A percentile compares a stretch with the other conserved stretches of the same genome.
Evolutionary conservation across 306 rosid genomes (phyloP).

Genomic region (Prunus davidiana): DNA sequence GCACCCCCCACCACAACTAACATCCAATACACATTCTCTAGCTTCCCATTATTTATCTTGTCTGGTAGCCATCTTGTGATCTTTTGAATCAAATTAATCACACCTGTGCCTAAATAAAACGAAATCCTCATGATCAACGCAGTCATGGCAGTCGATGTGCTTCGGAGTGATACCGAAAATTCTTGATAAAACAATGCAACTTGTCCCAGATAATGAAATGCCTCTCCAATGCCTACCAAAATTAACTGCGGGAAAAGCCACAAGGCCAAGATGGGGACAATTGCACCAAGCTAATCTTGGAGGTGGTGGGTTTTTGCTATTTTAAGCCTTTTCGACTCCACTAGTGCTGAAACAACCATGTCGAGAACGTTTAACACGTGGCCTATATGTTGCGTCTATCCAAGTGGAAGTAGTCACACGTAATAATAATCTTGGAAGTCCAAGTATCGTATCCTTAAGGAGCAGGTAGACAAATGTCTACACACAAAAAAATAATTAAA

Average conservation of each 20-base stretch:
- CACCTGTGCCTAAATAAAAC: constrained; percentile 42
- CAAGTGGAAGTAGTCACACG: too few species aligned
- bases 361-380: constrained; percentile 22
- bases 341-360: constrained; percentile 49
- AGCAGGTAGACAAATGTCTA: too few species aligned
- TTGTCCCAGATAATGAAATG: constrained; percentile 68
- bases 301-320: not conserved
- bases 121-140: constrained; percentile 40
- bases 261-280: constrained; percentile 33
- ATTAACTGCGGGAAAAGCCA: constrained; percentile 66
- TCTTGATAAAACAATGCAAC: constrained; percentile 64
- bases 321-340: constrained; percentile 61
- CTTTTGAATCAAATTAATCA: constrained; percentile 36
- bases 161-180: constrained; percentile 46
- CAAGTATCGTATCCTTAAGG: too few species aligned
- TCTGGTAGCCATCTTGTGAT: constrained; percentile 56
- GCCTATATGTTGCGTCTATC: too few species aligned
- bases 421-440: too few species aligned
- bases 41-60: constrained; percentile 45
- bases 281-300: not conserved
- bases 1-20: constrained; percentile 36
- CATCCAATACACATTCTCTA: constrained; percentile 56
- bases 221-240: constrained; percentile 62
- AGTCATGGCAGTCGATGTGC: constrained; percentile 59
- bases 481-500: too few species aligned